Conservation (phyloP, 495 filamentous ascomycete species). For the Penicillium manginii region DNA sequence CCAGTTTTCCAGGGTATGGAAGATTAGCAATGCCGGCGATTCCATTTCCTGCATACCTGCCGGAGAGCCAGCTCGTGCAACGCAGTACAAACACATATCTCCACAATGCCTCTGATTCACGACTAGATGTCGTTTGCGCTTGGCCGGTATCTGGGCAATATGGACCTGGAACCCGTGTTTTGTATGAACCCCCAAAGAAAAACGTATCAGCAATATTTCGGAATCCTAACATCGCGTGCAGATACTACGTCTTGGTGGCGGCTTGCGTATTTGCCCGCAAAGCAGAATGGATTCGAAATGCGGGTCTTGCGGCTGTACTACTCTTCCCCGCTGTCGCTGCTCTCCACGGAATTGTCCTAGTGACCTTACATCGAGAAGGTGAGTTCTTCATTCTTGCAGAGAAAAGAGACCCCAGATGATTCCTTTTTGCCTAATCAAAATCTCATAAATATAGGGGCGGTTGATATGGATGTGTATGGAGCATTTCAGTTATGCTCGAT, state of each 20-base stretch:
- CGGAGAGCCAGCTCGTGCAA: slow-evolving; percentile 34
- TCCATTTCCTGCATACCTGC: slow-evolving; percentile 26
- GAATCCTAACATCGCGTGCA: slow-evolving; percentile 27
- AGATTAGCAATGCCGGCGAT: slow-evolving; percentile 47
- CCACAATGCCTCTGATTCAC: slow-evolving; percentile 25
- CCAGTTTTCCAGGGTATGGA: slow-evolving; percentile 11
- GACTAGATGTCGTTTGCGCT: slow-evolving; percentile 58
- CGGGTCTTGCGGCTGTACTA: slow-evolving; percentile 63
- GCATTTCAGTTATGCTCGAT: slow-evolving; percentile 66
- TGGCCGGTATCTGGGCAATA: slow-evolving; percentile 67
- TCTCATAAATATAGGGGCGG: slow-evolving; percentile 42
- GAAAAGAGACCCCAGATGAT: no score
- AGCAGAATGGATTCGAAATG: slow-evolving; percentile 58
- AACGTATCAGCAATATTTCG: no score
- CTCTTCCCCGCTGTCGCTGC: slow-evolving; percentile 64
- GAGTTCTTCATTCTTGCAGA: slow-evolving; percentile 22
- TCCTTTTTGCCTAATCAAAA: no score
- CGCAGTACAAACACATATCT: slow-evolving; percentile 27
- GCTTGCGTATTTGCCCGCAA: slow-evolving; percentile 61
- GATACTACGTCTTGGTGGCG: slow-evolving; percentile 62
- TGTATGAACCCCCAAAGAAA: slow-evolving; percentile 43
- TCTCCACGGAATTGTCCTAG: slow-evolving; percentile 61
- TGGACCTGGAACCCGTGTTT: slow-evolving; percentile 55
- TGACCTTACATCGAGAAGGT: slow-evolving; percentile 55
- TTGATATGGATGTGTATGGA: slow-evolving; percentile 68